These are phyloP conservation scores for Acanthamoeba triangularis DNA, from an alignment of 208 protist species.

Conservation along the genomic window DNA sequence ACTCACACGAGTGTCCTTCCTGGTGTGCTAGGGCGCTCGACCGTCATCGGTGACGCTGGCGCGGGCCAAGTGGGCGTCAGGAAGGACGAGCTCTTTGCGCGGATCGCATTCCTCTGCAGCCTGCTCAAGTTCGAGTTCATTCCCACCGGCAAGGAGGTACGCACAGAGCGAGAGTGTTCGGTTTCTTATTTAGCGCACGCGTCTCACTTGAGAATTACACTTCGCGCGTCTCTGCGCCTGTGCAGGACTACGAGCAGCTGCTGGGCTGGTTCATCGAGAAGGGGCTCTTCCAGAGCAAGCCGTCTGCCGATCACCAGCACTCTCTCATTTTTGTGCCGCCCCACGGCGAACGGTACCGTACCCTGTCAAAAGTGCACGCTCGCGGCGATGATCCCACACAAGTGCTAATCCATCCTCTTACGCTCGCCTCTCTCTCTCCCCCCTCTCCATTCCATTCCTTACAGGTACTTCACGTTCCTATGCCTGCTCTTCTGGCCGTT, in stretches of 20 bases:
- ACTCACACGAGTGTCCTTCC: background rate
- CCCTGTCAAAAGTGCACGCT: background rate
- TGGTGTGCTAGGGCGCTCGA: background rate
- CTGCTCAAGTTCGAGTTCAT: constrained; percentile 78
- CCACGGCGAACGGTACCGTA: constrained; percentile 27
- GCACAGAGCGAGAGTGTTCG: background rate
- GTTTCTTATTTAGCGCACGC: background rate
- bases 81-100: constrained; percentile 1
- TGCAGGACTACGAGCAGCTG: constrained; percentile 9
- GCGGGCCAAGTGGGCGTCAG: background rate
- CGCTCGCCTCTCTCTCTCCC: background rate
- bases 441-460: background rate
- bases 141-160: constrained; percentile 44
- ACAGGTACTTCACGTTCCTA: constrained; percentile 72
- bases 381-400: background rate
- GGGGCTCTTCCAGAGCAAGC: constrained; percentile 56
- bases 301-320: background rate
- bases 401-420: background rate
- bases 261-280: constrained; percentile 50
- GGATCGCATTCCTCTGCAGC: constrained; percentile 14
- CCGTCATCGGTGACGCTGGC: background rate
- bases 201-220: background rate
- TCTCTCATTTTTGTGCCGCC: constrained; percentile 56
- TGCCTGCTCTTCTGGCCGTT: constrained; percentile 78
- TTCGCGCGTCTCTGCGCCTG: background rate